Evolutionary conservation across 106 monocot genomes (phyloP).

Genomic region (Dioscorea alata): DNA sequence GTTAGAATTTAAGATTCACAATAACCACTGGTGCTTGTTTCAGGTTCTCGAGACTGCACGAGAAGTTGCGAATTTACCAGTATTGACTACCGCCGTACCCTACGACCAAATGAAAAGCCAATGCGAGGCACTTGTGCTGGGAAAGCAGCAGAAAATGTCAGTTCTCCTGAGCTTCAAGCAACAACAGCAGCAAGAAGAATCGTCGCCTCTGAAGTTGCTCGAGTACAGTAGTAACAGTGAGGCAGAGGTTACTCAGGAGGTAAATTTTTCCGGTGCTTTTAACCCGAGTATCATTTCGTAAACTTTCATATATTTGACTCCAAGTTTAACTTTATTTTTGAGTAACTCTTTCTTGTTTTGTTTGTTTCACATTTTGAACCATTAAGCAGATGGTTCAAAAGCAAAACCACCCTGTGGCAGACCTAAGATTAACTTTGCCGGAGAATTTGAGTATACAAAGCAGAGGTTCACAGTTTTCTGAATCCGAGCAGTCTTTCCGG

Average conservation of each 20-base stretch:
- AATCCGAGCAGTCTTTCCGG: slow-evolving; percentile 62
- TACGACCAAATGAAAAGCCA: slow-evolving; percentile 94
- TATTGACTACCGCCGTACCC: slow-evolving; percentile 45
- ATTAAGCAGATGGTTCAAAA: background rate
- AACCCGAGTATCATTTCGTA: background rate
- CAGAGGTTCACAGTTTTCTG: slow-evolving; percentile 22
- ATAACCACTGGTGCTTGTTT: background rate
- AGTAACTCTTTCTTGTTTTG: background rate
- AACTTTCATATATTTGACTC: background rate
- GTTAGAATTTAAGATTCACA: too few species aligned
- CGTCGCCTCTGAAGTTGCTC: background rate
- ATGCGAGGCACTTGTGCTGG: slow-evolving; percentile 85
- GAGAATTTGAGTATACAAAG: slow-evolving; percentile 5
- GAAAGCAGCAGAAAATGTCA: slow-evolving; percentile 94
- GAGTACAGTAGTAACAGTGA: slow-evolving; percentile 3
- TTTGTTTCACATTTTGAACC: background rate
- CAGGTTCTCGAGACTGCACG: slow-evolving; percentile 83
- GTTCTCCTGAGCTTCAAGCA: slow-evolving; percentile 77
- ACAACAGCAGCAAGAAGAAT: slow-evolving; percentile 18
- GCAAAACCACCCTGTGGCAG: slow-evolving; percentile 8
- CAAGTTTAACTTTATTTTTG: background rate
- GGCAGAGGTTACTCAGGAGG: slow-evolving; percentile 18
- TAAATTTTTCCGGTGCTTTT: slow-evolving; percentile 10
- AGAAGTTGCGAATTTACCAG: slow-evolving; percentile 46
- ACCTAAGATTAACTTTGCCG: slow-evolving; percentile 6